phyloP scores from a whole-genome alignment of 2,329 filamentous ascomycete genomes.

The Helotiales sp. region DNA sequence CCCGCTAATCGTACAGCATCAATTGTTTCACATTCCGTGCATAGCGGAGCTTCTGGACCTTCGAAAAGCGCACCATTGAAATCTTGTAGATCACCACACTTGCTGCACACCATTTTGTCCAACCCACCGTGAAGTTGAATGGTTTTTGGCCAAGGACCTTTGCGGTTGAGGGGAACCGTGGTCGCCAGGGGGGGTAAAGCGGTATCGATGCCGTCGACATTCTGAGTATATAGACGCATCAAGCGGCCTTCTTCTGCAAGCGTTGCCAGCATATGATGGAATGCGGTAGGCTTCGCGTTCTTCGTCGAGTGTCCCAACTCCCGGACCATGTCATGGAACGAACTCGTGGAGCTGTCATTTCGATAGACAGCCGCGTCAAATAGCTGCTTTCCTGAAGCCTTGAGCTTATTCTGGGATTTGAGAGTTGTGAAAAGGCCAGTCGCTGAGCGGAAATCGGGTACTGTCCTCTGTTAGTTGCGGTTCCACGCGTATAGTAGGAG shows the following conservation, averaged over 20 bases:
- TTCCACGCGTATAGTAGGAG: constrained; percentile 20
- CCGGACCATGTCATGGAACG: constrained; percentile 96
- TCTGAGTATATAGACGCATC: constrained; percentile 91
- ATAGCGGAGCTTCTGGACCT: constrained; percentile 82
- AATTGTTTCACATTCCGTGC: constrained; percentile 72
- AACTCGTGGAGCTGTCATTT: constrained; percentile 83
- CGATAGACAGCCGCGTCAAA: constrained; percentile 99
- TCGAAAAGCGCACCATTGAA: constrained; percentile 83
- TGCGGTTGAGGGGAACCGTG: constrained; percentile 76
- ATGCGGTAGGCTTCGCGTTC: constrained; percentile 79
- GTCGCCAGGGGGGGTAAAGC: constrained; percentile 80
- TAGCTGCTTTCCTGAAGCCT: constrained; percentile 90
- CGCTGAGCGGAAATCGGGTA: constrained; percentile 94
- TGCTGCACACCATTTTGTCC: constrained; percentile 95
- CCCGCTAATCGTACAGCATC: constrained; percentile 78
- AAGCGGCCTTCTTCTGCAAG: constrained; percentile 86
- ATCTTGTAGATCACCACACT: constrained; percentile 77
- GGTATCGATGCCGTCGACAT: constrained; percentile 94
- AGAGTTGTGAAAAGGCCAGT: constrained; percentile 87
- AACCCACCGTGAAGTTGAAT: constrained; percentile 93
- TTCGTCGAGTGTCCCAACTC: constrained; percentile 81
- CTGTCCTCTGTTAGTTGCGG: constrained; percentile 48
- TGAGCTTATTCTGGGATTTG: constrained; percentile 85
- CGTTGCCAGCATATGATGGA: constrained; percentile 92
- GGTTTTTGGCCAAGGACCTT: constrained; percentile 90